Base-by-base conservation (phyloP, 176 grass and related monocot genomes). In the Juncus effusus region DNA sequence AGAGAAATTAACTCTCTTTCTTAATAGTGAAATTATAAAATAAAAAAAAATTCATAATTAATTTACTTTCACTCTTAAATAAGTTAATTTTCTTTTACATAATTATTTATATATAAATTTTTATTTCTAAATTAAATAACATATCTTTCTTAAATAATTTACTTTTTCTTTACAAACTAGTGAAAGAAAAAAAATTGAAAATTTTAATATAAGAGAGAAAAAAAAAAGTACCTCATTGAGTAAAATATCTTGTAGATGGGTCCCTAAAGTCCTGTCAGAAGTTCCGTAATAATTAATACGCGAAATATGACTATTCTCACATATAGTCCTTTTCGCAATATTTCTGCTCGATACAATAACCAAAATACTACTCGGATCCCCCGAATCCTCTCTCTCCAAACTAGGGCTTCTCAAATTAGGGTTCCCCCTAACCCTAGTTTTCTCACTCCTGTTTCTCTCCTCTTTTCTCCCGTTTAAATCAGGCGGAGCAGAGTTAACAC, bases 261-360 rank as follows among this genome's bases (percentile, higher is more conserved):
- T 61, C 62, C 93, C 93, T 64, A 97, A 85, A 39, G 88, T 91
- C 12, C 71, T 75, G 72, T 97, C 88, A 55, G 76, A 91, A 81
- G 83, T 74, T 19, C 93, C 85, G 67, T 97, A 97, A 42, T 97
- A 97, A 62, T 81, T 97, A 78, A 97, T 97, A 42, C 88, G 83
- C n/a, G 85, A 97, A 72, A 97, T 75, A 79, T 97, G 87, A 52
- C 75, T 86, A 74, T 86, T 79, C 44, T 91, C 88, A 60, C 93
- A 97, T 71, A 89, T 67, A 69, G 70, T 60, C 63, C 80, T 79
- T 52, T 97, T 97, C 61, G 41, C 88, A 59, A 83, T 82, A 86
- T 86, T 72, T 76, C 83, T 87, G 56, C 82, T 88, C 57, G 93
- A 88, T 54, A 81, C 75, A 57, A 87, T 84, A 71, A 91, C 78